These are phyloP conservation scores for Mucor sp. DNA, from an alignment of 371 early-diverging fungal species.

Conservation along the genomic window DNA sequence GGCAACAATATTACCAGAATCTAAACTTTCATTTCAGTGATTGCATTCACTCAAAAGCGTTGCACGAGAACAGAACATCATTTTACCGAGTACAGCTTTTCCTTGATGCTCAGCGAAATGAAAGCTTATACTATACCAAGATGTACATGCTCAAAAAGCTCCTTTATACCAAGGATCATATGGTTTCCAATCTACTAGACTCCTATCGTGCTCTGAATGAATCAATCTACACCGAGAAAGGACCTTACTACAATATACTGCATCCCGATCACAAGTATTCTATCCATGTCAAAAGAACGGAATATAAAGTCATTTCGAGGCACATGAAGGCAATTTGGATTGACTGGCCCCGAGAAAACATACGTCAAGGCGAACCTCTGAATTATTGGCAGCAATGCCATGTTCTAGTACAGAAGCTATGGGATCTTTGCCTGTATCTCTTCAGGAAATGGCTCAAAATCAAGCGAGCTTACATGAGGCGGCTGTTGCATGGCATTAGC, in stretches of 20 bases:
- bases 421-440: background rate
- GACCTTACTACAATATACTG: background rate
- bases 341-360: background rate
- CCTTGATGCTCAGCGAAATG: background rate
- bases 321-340: background rate
- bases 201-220: background rate
- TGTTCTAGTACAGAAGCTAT: background rate
- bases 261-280: background rate
- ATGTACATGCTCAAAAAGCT: background rate
- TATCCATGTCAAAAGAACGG: background rate
- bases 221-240: background rate
- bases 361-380: background rate
- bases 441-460: background rate
- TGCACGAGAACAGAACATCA: background rate
- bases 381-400: background rate
- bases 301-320: background rate
- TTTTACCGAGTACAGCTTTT: background rate
- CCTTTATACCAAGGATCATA: background rate
- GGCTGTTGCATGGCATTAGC: background rate
- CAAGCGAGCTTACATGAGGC: background rate
- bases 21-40: background rate
- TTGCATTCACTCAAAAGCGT: background rate
- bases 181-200: background rate
- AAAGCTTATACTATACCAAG: background rate
- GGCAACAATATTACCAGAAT: background rate